Evolutionary conservation across 805 yeast species (phyloP).

Genomic region (Wickerhamomyces chambardii): DNA sequence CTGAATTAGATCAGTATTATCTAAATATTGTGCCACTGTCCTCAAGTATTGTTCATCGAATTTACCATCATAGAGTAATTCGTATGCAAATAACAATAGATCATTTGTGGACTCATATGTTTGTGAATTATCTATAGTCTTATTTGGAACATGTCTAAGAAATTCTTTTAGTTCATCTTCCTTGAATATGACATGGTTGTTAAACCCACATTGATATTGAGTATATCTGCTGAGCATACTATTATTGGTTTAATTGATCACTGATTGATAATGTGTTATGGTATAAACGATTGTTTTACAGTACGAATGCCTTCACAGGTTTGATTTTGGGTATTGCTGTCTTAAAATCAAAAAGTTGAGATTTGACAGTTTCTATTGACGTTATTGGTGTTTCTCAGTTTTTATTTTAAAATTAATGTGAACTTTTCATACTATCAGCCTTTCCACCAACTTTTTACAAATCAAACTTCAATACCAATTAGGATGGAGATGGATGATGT

Average conservation of each 20-base stretch:
- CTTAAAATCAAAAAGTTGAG: too few species aligned
- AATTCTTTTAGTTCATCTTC: not conserved
- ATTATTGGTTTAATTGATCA: too few species aligned
- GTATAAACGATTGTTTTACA: too few species aligned
- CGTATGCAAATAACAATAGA: not conserved
- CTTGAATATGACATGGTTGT: not conserved
- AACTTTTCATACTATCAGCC: too few species aligned
- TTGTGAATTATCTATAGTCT: not conserved
- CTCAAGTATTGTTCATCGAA: not conserved
- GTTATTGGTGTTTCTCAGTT: too few species aligned
- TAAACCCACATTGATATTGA: not conserved
- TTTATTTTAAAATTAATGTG: not conserved
- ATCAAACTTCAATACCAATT: too few species aligned
- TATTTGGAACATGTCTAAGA: not conserved
- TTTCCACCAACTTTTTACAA: too few species aligned
- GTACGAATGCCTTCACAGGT: too few species aligned
- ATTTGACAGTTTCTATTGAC: too few species aligned
- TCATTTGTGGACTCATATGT: not conserved
- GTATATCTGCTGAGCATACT: too few species aligned
- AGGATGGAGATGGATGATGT: constrained; percentile 39
- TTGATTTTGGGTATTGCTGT: too few species aligned
- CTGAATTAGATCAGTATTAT: not conserved
- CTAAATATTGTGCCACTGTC: not conserved
- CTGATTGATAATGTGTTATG: too few species aligned
- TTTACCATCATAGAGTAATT: not conserved